These are phyloP conservation scores for Staphylotrichum tortipilum DNA, from an alignment of 495 filamentous ascomycete genomes.

Conservation along the genomic window DNA sequence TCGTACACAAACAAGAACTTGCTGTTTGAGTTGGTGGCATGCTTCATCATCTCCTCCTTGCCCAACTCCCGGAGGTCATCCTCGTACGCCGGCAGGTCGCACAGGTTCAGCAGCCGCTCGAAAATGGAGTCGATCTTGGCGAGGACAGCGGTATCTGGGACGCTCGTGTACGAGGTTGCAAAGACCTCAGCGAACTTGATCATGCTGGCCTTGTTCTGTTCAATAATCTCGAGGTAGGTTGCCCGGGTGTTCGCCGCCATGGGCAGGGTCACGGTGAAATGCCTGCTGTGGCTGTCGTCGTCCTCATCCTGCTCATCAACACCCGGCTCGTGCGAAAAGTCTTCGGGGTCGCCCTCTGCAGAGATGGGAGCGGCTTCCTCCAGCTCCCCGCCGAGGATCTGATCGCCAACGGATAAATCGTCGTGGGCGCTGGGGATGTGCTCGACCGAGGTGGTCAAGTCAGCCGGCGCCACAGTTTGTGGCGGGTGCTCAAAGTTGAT, in stretches of 20 bases:
- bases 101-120: conserved; percentile 29
- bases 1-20: conserved; percentile 42
- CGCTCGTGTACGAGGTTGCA: conserved; percentile 1
- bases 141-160: conserved; percentile 20
- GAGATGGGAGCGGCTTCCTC: not conserved
- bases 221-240: conserved; percentile 33
- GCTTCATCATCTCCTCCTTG: conserved; percentile 24
- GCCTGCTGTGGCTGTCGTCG: conserved; percentile 2
- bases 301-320: conserved; percentile 5
- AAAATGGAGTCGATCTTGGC: conserved; percentile 32
- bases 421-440: conserved; percentile 19
- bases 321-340: not conserved
- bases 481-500: conserved; percentile 13
- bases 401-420: conserved; percentile 10
- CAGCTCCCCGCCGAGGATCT: not conserved
- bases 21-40: conserved; percentile 33
- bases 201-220: conserved; percentile 28
- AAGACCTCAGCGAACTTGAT: conserved; percentile 27
- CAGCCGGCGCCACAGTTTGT: conserved; percentile 31
- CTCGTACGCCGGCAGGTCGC: conserved; percentile 35
- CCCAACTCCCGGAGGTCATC: conserved; percentile 24
- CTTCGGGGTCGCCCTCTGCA: not conserved
- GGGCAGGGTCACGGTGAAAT: conserved; percentile 35
- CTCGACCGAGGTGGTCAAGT: conserved; percentile 28
- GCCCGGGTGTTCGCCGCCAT: conserved; percentile 29